A percentile compares a stretch with the other conserved stretches of the same genome.
Evolutionary conservation across 1,284 basidiomycete species (phyloP).

Genomic region (Testicularia cyperi): DNA sequence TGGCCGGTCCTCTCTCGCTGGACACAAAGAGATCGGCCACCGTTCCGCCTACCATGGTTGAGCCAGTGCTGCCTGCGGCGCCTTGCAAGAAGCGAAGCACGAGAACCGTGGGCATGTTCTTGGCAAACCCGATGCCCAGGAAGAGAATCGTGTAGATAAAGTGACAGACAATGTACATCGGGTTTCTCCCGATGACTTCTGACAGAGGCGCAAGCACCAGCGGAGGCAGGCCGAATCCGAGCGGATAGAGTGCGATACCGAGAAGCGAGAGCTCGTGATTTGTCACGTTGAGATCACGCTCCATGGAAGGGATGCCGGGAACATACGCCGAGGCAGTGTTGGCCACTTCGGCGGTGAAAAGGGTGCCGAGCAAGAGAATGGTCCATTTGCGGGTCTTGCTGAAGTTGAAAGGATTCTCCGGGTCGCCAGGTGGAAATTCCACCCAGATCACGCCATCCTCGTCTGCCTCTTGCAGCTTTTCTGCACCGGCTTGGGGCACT

Average conservation of each 20-base stretch:
- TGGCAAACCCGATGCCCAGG: slow-evolving; percentile 58
- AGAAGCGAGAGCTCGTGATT: slow-evolving; percentile 67
- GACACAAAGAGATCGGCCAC: slow-evolving; percentile 63
- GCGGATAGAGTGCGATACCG: slow-evolving; percentile 64
- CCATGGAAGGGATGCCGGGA: slow-evolving; percentile 68
- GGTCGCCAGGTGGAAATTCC: slow-evolving; percentile 65
- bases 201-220: slow-evolving; percentile 69
- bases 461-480: not conserved
- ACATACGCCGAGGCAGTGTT: slow-evolving; percentile 65
- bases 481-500: slow-evolving; percentile 6
- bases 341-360: slow-evolving; percentile 65
- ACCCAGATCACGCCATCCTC: slow-evolving; percentile 63
- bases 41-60: slow-evolving; percentile 76
- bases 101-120: slow-evolving; percentile 72
- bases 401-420: slow-evolving; percentile 67
- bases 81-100: slow-evolving; percentile 71
- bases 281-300: slow-evolving; percentile 68
- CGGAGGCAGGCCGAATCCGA: slow-evolving; percentile 73
- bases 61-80: slow-evolving; percentile 67
- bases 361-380: slow-evolving; percentile 68
- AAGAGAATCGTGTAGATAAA: slow-evolving; percentile 63
- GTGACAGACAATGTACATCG: slow-evolving; percentile 69
- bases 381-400: slow-evolving; percentile 65
- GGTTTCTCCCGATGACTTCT: slow-evolving; percentile 75
- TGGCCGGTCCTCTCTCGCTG: slow-evolving; percentile 67